These are phyloP conservation scores for Cytospora leucostoma DNA, from an alignment of 2,329 filamentous ascomycete species.

Conservation along the genomic window DNA sequence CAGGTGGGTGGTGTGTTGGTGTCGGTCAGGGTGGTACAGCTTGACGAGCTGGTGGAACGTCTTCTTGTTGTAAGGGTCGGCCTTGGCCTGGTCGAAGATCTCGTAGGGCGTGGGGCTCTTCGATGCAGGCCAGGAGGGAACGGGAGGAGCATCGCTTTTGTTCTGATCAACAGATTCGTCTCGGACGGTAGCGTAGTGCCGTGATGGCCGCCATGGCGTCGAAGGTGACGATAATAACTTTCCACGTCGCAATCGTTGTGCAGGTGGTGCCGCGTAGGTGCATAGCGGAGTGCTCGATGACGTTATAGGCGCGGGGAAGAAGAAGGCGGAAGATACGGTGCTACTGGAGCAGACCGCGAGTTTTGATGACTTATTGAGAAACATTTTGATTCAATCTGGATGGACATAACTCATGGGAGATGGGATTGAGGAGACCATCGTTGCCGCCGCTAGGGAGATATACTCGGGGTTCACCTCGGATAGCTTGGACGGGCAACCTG, in stretches of 20 bases:
- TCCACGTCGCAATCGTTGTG: neutral
- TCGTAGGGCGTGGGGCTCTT: slow-evolving; percentile 81
- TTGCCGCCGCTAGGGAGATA: slow-evolving; percentile 6
- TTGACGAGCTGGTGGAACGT: slow-evolving; percentile 92
- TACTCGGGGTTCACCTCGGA: neutral
- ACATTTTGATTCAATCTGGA: slow-evolving; percentile 28
- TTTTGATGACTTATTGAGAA: slow-evolving; percentile 33
- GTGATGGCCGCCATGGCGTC: slow-evolving; percentile 18
- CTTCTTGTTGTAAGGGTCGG: slow-evolving; percentile 75
- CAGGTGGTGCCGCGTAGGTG: neutral
- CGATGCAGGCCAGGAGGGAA: slow-evolving; percentile 48
- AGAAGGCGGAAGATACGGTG: slow-evolving; percentile 27
- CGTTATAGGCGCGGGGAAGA: slow-evolving; percentile 31
- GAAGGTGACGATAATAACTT: neutral
- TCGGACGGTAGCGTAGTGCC: slow-evolving; percentile 30
- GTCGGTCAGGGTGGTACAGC: slow-evolving; percentile 87
- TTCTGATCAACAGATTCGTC: slow-evolving; percentile 9
- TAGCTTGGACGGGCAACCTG: neutral
- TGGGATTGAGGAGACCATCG: slow-evolving; percentile 14
- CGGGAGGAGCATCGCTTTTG: neutral
- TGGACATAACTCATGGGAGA: slow-evolving; percentile 19
- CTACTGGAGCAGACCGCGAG: slow-evolving; percentile 34
- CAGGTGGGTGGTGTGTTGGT: slow-evolving; percentile 43
- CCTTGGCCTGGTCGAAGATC: slow-evolving; percentile 64
- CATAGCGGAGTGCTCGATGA: slow-evolving; percentile 26